Percentiles rank a stretch among this genome's conserved stretches.
phyloP scores from a whole-genome alignment of 2,329 filamentous ascomycete genomes.

The Calonectria pseudoturangicola region DNA sequence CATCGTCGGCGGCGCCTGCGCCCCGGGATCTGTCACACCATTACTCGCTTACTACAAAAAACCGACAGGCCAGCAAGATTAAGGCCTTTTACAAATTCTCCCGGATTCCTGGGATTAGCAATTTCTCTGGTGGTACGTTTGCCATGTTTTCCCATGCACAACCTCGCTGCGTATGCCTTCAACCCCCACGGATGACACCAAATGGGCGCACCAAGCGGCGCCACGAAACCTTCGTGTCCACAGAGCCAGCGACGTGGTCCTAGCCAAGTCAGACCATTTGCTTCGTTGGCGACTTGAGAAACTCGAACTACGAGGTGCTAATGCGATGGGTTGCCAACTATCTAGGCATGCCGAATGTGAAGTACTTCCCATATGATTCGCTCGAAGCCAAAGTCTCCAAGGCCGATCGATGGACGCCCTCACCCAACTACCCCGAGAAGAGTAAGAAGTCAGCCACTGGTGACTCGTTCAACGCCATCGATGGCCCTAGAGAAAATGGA shows the following conservation, averaged over 20 bases:
- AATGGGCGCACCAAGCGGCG: constrained; percentile 3
- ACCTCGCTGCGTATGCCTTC: constrained; percentile 5
- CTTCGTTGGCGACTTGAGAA: neutral
- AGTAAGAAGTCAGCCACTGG: constrained; percentile 16
- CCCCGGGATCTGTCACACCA: constrained; percentile 88
- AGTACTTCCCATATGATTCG: constrained; percentile 93
- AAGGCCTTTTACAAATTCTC: constrained; percentile 94
- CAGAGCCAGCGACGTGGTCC: constrained; percentile 7
- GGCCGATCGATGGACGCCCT: constrained; percentile 83
- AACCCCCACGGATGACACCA: constrained; percentile 5
- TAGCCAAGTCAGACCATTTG: neutral
- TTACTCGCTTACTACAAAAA: constrained; percentile 81
- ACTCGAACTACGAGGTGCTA: constrained; percentile 29
- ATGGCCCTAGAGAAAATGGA: constrained; percentile 31
- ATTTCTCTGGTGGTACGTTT: constrained; percentile 76
- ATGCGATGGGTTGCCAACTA: constrained; percentile 24
- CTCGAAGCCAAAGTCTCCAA: constrained; percentile 87
- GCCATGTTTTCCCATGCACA: neutral
- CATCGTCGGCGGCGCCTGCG: constrained; percentile 40
- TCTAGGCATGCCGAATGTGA: constrained; percentile 84
- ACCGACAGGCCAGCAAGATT: constrained; percentile 78
- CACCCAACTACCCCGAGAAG: constrained; percentile 71
- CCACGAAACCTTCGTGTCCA: constrained; percentile 25
- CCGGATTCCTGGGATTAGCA: constrained; percentile 75
- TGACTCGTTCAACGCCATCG: neutral